A percentile compares a stretch with the other conserved stretches of the same genome.
Conservation (phyloP, 2,329 filamentous ascomycete genomes). For the Colletotrichum lentis region DNA sequence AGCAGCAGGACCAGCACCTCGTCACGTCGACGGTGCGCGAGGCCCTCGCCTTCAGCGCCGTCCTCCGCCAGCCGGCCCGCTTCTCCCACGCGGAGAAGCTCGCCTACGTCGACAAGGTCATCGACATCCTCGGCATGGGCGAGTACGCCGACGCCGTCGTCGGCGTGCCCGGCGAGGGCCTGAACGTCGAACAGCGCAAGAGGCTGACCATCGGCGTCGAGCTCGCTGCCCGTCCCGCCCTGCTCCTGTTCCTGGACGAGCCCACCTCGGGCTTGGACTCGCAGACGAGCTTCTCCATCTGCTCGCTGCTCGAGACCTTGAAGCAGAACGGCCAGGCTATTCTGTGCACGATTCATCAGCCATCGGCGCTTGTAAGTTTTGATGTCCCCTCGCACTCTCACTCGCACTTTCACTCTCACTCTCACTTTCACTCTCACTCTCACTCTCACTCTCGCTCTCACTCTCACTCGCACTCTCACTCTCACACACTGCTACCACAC, state of each 20-base stretch:
- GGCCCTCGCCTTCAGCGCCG: slow-evolving; percentile 71
- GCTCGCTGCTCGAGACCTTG: slow-evolving; percentile 73
- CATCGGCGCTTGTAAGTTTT: slow-evolving; percentile 49
- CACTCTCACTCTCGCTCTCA: background rate
- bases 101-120: slow-evolving; percentile 44
- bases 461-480: no score
- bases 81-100: slow-evolving; percentile 50
- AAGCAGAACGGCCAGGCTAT: slow-evolving; percentile 60
- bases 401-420: no score
- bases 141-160: slow-evolving; percentile 76
- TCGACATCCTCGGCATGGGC: slow-evolving; percentile 51
- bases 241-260: slow-evolving; percentile 79
- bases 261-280: slow-evolving; percentile 79
- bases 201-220: slow-evolving; percentile 80
- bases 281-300: slow-evolving; percentile 79
- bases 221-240: slow-evolving; percentile 75
- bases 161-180: slow-evolving; percentile 68
- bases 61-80: slow-evolving; percentile 71
- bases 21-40: slow-evolving; percentile 73
- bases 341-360: slow-evolving; percentile 62
- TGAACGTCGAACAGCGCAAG: slow-evolving; percentile 56
- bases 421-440: accelerated
- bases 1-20: slow-evolving; percentile 76
- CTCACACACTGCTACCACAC: no score
- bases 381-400: accelerated